phyloP scores from a whole-genome alignment of 345 rosid genomes.

The Crucihimalaya himalaica region DNA sequence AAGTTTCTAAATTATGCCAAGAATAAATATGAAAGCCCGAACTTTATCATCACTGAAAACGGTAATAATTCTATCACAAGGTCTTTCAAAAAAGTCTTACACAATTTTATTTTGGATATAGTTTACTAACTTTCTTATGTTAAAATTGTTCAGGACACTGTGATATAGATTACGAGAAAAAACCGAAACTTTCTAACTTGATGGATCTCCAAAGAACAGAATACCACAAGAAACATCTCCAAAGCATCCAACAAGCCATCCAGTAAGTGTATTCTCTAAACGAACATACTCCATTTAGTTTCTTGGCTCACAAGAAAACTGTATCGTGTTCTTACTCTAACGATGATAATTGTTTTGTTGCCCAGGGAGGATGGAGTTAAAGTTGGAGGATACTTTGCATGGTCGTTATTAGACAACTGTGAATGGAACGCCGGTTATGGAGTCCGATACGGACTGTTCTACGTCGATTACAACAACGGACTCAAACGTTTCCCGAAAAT shows the following conservation, averaged over 20 bases:
- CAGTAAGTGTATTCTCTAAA: slow-evolving; percentile 19
- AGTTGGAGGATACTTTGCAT: slow-evolving; percentile 57
- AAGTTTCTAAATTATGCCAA: slow-evolving; percentile 46
- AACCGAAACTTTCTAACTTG: slow-evolving; percentile 38
- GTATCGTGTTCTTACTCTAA: not conserved
- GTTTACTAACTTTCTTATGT: slow-evolving; percentile 1
- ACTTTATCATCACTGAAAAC: slow-evolving; percentile 56
- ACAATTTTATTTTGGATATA: not conserved
- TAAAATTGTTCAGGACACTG: slow-evolving; percentile 36
- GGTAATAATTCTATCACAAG: slow-evolving; percentile 37
- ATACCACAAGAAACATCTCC: slow-evolving; percentile 46
- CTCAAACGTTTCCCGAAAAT: slow-evolving; percentile 60
- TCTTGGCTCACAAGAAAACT: slow-evolving; percentile 8
- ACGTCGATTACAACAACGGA: slow-evolving; percentile 53
- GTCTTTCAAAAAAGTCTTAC: not conserved
- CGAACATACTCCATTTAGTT: not conserved
- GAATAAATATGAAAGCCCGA: slow-evolving; percentile 43
- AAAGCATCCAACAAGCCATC: slow-evolving; percentile 42
- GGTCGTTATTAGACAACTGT: slow-evolving; percentile 70
- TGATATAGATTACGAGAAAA: slow-evolving; percentile 35
- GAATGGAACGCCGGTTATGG: slow-evolving; percentile 65
- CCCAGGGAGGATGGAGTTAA: slow-evolving; percentile 50
- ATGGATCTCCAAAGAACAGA: slow-evolving; percentile 44
- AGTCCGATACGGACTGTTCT: slow-evolving; percentile 51
- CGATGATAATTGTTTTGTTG: not conserved